These are phyloP conservation scores for Cucumis melo DNA, from an alignment of 306 rosid species.

Conservation along the genomic window DNA sequence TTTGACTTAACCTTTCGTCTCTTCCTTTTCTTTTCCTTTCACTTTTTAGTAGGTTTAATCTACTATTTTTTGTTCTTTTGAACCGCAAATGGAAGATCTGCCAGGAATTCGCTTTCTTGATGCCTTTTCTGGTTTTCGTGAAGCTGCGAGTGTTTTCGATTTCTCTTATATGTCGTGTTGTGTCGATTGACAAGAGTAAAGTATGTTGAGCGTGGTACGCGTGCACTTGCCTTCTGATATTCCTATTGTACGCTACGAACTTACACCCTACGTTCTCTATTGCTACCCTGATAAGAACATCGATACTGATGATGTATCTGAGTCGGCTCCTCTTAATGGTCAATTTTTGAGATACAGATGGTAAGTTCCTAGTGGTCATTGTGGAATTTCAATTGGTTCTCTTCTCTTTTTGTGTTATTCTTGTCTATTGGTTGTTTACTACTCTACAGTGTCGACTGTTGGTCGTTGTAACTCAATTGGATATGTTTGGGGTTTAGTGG, in stretches of 20 bases:
- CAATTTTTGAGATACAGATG: conserved; percentile 85
- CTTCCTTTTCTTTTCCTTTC: too few species aligned
- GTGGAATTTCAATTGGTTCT: neutral
- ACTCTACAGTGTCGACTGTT: neutral
- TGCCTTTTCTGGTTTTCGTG: conserved; percentile 12
- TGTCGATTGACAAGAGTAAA: conserved; percentile 45
- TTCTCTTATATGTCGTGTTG: conserved; percentile 14
- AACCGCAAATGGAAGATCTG: conserved; percentile 64
- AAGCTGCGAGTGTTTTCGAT: conserved; percentile 17
- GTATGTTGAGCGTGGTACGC: conserved; percentile 92
- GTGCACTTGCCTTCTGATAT: too few species aligned
- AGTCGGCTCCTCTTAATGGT: conserved; percentile 56
- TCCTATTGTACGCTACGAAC: too few species aligned
- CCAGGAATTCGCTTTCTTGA: conserved; percentile 42
- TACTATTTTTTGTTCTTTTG: too few species aligned
- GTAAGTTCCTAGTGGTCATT: conserved; percentile 24
- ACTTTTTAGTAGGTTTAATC: too few species aligned
- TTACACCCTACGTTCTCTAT: conserved; percentile 85
- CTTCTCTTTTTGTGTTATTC: neutral
- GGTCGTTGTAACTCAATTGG: neutral
- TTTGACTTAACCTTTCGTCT: too few species aligned
- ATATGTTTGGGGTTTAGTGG: neutral
- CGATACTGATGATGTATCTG: conserved; percentile 65
- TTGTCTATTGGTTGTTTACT: neutral
- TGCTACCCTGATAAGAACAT: conserved; percentile 52